Evolutionary conservation across 805 yeast genomes (phyloP).

Genomic region (Kodamaea neixiangensis): DNA sequence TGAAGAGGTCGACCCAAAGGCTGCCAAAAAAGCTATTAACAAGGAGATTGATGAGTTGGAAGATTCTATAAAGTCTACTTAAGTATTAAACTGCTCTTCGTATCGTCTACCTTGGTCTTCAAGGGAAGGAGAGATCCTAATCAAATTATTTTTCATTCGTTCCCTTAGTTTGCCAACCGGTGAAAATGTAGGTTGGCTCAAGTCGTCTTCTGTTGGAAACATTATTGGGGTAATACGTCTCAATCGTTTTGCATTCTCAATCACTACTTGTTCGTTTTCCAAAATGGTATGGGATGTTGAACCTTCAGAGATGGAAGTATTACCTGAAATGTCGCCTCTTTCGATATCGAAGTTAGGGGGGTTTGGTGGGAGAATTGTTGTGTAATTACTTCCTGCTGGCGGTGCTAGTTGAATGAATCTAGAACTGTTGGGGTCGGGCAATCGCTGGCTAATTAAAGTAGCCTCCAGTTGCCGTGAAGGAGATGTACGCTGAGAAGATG

Average conservation of each 20-base stretch:
- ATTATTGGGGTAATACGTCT: constrained; percentile 38
- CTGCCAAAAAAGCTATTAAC: constrained; percentile 12
- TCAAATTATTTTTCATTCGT: constrained; percentile 13
- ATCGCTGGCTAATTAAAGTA: background rate
- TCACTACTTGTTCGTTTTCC: constrained; percentile 18
- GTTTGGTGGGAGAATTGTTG: constrained; percentile 20
- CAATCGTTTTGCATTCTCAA: constrained; percentile 37
- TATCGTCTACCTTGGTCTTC: background rate
- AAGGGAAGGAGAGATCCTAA: constrained; percentile 2
- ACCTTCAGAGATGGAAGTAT: background rate
- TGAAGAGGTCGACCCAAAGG: constrained; percentile 11
- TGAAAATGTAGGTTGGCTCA: constrained; percentile 29
- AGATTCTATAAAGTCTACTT: background rate
- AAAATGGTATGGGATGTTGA: constrained; percentile 6
- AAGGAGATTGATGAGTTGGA: constrained; percentile 15
- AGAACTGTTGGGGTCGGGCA: constrained; percentile 10
- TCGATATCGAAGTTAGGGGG: constrained; percentile 22
- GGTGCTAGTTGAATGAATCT: constrained; percentile 9
- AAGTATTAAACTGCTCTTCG: background rate
- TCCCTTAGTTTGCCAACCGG: constrained; percentile 32
- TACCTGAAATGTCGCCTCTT: constrained; percentile 1
- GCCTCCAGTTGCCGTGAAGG: background rate
- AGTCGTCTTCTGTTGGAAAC: constrained; percentile 33
- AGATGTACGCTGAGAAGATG: background rate
- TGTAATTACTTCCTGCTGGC: background rate